phyloP scores from a whole-genome alignment of 2,329 filamentous ascomycete species.

The Leptographium radiaticola region DNA sequence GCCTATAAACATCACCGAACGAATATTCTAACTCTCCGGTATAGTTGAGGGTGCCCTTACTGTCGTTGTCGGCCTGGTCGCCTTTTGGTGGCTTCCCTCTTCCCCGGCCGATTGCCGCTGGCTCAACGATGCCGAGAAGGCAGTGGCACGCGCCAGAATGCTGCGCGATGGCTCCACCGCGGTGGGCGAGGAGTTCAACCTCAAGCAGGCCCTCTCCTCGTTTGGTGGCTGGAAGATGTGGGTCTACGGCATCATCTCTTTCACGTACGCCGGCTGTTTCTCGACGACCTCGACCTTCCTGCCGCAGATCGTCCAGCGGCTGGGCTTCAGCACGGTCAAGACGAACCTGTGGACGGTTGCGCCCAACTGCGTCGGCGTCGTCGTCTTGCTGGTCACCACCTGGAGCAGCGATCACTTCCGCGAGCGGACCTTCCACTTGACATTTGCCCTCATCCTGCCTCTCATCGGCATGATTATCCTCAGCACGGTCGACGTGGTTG shows the following conservation, averaged over 20 bases:
- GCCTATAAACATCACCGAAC: no score
- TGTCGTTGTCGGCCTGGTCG: slow-evolving; percentile 9
- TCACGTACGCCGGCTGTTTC: slow-evolving; percentile 10
- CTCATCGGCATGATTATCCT: slow-evolving; percentile 7
- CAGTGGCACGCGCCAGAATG: slow-evolving; percentile 8
- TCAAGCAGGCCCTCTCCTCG: slow-evolving; percentile 2
- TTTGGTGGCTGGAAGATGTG: slow-evolving; percentile 4
- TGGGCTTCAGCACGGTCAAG: slow-evolving; percentile 9
- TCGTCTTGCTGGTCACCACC: slow-evolving; percentile 7
- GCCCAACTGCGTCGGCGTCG: slow-evolving; percentile 9
- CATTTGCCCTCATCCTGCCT: background rate
- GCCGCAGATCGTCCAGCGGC: slow-evolving; percentile 8
- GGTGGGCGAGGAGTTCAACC: slow-evolving; percentile 8
- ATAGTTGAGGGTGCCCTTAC: slow-evolving; percentile 1
- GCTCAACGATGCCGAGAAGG: slow-evolving; percentile 8
- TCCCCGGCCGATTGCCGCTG: slow-evolving; percentile 9
- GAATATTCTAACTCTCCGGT: background rate
- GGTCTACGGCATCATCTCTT: slow-evolving; percentile 5
- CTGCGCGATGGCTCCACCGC: slow-evolving; percentile 8
- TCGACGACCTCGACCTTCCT: slow-evolving; percentile 11
- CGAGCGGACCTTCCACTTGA: slow-evolving; percentile 12
- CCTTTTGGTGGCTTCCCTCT: slow-evolving; percentile 11
- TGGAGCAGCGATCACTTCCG: slow-evolving; percentile 10
- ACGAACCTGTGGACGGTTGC: slow-evolving; percentile 13
- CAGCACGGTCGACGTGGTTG: slow-evolving; percentile 6